Conservation (phyloP, 306 rosid species). For the Heteromeles arbutifolia region DNA sequence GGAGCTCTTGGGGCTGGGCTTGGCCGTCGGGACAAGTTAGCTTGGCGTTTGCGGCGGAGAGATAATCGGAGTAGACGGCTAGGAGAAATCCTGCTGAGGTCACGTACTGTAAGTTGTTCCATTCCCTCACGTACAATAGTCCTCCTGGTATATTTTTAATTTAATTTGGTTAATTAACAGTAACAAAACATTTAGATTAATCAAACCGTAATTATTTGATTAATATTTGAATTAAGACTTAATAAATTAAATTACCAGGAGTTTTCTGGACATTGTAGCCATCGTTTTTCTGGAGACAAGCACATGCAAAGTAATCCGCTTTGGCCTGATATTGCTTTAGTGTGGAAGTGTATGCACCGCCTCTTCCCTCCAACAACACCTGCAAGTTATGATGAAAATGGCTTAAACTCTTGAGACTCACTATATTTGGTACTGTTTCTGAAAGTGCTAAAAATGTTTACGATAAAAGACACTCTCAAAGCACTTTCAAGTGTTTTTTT, state of each 20-base stretch:
- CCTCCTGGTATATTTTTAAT: constrained; percentile 40
- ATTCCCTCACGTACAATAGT: constrained; percentile 56
- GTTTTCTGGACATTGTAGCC: constrained; percentile 67
- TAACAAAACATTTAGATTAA: too few relatives aligned
- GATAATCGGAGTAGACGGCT: constrained; percentile 64
- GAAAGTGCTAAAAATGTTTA: too few relatives aligned
- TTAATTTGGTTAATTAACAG: too few relatives aligned
- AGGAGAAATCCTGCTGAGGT: constrained; percentile 64
- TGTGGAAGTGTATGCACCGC: constrained; percentile 45
- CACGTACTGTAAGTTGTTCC: constrained; percentile 91
- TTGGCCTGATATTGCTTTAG: constrained; percentile 81
- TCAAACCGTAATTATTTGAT: not conserved
- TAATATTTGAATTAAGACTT: not conserved
- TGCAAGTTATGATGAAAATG: constrained; percentile 10
- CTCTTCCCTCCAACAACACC: constrained; percentile 64
- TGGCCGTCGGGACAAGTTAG: constrained; percentile 69
- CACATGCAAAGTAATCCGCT: constrained; percentile 76
- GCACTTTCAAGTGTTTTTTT: too few relatives aligned
- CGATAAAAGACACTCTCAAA: too few relatives aligned
- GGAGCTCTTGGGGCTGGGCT: constrained; percentile 61
- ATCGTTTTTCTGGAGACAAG: constrained; percentile 76
- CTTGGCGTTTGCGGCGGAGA: constrained; percentile 44
- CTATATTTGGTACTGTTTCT: too few relatives aligned
- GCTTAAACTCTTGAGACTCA: too few relatives aligned
- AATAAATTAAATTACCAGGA: constrained; percentile 39